Evolutionary conservation across 306 rosid species (phyloP), one percentile per base, ranked within the genome.

Genomic region (Trifolium dubium): DNA sequence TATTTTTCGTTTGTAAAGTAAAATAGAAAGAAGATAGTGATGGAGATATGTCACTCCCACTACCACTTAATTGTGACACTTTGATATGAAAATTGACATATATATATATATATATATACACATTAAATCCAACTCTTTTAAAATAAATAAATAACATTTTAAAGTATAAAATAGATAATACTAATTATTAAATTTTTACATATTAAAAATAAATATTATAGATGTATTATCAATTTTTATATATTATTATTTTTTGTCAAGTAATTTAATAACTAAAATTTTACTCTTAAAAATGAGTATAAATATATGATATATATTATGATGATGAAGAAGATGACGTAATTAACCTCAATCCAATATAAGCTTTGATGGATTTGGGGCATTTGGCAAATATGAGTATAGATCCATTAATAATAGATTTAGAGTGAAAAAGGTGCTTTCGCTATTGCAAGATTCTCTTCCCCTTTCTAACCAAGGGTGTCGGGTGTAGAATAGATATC

Each of bases 31-130:
- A 71, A 80, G 72, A 61, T 40, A 2, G 18, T 12, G 83, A 69
- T 65, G 14, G 34, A 68, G 76, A 77, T 49, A 58, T 64, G 69
- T 73, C 81, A 83, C 75, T 83, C 66, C 75, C 87, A 81, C 83
- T 77, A 72, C 35, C 53, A 76, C 79, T 76, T 50, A 62, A 44
- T 31, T 19, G 75, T 77, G 78, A 73, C 72, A 64, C 60, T 68
- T 56, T 58, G 34, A 64, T 56, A 55, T 80, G 61, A 74, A 64
- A 80, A 69, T 58, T 50, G 77, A 76, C 66, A 72, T 23, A 23
- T 23, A 23, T 23, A n/a, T n/a, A n/a, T n/a, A n/a, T n/a, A n/a
- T n/a, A n/a, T n/a, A n/a, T n/a, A n/a, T n/a, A n/a, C n/a, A 23
- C 23, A 23, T 23, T 23, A 23, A 23, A 23, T 23, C 23, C 1